Percentiles rank a stretch among this genome's conserved stretches.
phyloP scores from a whole-genome alignment of 305 asterid genomes.

The Caryopteris hybrid region DNA sequence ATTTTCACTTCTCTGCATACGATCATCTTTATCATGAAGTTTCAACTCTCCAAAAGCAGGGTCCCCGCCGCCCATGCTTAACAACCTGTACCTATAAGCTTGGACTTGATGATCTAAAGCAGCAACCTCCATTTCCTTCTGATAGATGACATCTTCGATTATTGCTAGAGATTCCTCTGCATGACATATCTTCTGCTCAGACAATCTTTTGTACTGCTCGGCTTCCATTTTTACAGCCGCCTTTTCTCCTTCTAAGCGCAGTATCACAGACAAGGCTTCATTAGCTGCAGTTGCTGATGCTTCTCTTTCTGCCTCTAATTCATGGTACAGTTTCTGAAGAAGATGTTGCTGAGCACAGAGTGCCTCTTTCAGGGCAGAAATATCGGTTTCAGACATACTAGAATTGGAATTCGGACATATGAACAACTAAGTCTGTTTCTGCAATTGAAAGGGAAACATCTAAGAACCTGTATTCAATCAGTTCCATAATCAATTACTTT shows the following conservation, averaged over 20 bases:
- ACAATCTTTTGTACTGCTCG: constrained; percentile 74
- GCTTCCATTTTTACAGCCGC: constrained; percentile 78
- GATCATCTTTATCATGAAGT: constrained; percentile 30
- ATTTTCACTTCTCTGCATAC: constrained; percentile 38
- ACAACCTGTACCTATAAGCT: constrained; percentile 55
- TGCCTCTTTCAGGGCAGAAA: constrained; percentile 46
- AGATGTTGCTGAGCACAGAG: constrained; percentile 66
- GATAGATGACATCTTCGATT: constrained; percentile 57
- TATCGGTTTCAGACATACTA: constrained; percentile 27
- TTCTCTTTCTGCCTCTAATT: constrained; percentile 87
- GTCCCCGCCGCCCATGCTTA: constrained; percentile 64
- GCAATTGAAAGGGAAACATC: constrained; percentile 7
- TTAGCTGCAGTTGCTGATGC: constrained; percentile 73
- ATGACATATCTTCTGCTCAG: constrained; percentile 70
- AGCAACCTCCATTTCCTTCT: constrained; percentile 77
- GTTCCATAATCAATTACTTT: background rate
- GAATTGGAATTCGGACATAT: constrained; percentile 16
- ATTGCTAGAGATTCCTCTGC: constrained; percentile 73
- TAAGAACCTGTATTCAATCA: background rate
- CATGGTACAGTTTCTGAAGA: constrained; percentile 76
- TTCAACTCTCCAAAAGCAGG: constrained; percentile 35
- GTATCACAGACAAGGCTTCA: constrained; percentile 70
- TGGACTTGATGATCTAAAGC: constrained; percentile 66
- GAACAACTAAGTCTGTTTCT: constrained; percentile 2
- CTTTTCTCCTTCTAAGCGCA: constrained; percentile 78